Percentiles rank a stretch among this genome's conserved stretches.
phyloP scores from a whole-genome alignment of 1,284 basidiomycete genomes.

The Ustilago curta region DNA sequence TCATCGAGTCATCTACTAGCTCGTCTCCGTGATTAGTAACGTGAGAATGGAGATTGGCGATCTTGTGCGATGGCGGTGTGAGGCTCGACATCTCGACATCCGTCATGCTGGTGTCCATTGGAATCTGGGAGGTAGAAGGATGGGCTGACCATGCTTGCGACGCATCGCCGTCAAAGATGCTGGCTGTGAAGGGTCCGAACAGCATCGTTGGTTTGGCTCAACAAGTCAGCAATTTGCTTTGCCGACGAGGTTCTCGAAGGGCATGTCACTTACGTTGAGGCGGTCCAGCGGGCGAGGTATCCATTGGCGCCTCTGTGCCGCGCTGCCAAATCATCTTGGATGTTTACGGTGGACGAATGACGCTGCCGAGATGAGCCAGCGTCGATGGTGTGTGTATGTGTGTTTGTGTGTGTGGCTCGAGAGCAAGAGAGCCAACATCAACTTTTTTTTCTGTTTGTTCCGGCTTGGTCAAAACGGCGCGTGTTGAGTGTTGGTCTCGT shows the following conservation, averaged over 20 bases:
- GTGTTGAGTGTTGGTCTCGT: constrained; percentile 46
- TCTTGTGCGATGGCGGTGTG: constrained; percentile 41
- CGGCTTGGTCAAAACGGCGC: constrained; percentile 8
- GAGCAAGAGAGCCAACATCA: constrained; percentile 3
- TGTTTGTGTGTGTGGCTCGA: constrained; percentile 1
- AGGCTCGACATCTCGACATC: constrained; percentile 56
- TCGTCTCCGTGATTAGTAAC: constrained; percentile 12
- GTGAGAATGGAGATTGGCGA: constrained; percentile 8
- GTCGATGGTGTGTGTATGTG: constrained; percentile 5
- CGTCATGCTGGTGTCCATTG: constrained; percentile 31
- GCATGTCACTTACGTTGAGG: constrained; percentile 35
- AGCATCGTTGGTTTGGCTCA: neutral
- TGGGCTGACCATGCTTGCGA: constrained; percentile 14
- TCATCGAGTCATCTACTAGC: constrained; percentile 41
- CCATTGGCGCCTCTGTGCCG: constrained; percentile 62
- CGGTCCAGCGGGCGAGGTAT: constrained; percentile 52
- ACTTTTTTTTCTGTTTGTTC: constrained; percentile 9
- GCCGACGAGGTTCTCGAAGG: neutral
- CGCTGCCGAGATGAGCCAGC: neutral
- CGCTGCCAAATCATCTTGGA: constrained; percentile 48
- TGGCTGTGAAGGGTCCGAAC: constrained; percentile 8
- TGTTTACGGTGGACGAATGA: neutral
- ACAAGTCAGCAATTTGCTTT: neutral
- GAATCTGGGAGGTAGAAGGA: constrained; percentile 13
- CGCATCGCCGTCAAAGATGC: constrained; percentile 25